Base-by-base conservation (phyloP, 78 protist genomes). In the Guillardia theta region DNA sequence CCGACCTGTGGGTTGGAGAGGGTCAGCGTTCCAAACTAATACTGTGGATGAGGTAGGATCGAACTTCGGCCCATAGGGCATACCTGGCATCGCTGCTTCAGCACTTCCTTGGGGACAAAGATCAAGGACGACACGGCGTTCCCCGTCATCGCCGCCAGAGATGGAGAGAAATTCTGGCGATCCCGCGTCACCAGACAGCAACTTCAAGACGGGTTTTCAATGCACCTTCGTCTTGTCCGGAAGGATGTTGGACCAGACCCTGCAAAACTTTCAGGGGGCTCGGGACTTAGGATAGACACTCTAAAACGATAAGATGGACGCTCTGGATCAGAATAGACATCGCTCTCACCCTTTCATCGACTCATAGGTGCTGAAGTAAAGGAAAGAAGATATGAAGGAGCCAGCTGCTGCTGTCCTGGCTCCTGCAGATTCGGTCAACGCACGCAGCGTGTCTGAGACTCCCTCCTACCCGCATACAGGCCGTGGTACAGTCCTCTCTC, bases 31-130 rank as follows among this genome's bases (percentile, higher is more conserved):
- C 58, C 15, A 50, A 10, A 50, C 30, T 50, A 50, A 10, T 50
- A 50, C 58, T 10, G 30, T 10, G 30, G 15, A 19, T 15, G 58
- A 10, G 58, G 58, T 50, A 50, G 10, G 30, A 50, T 19, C 58
- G 15, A 6, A 58, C 70, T 30, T 58, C 1, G 2, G 39, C 1
- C 39, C 6, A 58, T 24, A 24, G n/a, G 83, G 10, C 83, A 45
- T 0, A 78, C 48, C 24, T 78, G 90, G 33, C 90, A 78, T 0
- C 90, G 90, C 90, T 78, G 90, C 9, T 78, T 78, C 30, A 78
- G 50, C 8, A 78, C 90, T 36, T 78, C 90, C 50, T 78, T 78
- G 48, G 90, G 90, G 0, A 78, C 48, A 8, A 78, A 78, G 50
- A 78, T 43, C 30, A 78, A 48, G 30, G 90, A 78, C 37, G 90